Evolutionary conservation across 225 moss, liverwort and hornwort species (phyloP).

Genomic region (Polytrichum formosum): DNA sequence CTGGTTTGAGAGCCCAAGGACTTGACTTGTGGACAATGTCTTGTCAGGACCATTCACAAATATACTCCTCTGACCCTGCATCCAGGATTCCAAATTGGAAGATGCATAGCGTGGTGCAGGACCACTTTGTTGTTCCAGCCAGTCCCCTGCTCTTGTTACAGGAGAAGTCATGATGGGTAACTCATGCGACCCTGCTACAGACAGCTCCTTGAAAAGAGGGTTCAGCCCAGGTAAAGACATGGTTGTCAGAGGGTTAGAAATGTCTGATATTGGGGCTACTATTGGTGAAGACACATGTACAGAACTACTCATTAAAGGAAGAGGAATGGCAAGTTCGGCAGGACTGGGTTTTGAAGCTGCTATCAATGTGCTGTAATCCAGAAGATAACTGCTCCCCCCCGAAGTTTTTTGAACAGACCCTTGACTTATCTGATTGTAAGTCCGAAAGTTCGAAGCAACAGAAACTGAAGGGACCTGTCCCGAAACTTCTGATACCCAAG

Average conservation of each 20-base stretch:
- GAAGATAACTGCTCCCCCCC: constrained; percentile 26
- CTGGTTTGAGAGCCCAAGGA: constrained; percentile 67
- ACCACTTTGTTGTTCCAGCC: constrained; percentile 63
- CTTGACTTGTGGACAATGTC: constrained; percentile 38
- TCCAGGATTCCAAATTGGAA: constrained; percentile 41
- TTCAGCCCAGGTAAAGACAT: constrained; percentile 28
- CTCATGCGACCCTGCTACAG: constrained; percentile 32
- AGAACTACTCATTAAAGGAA: constrained; percentile 21
- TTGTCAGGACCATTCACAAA: constrained; percentile 70
- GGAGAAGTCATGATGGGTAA: constrained; percentile 33
- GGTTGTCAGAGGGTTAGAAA: constrained; percentile 28
- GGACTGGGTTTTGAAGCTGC: constrained; percentile 32
- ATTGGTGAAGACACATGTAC: constrained; percentile 19
- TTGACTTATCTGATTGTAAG: constrained; percentile 26
- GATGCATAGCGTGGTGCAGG: constrained; percentile 34
- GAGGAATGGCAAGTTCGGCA: constrained; percentile 43
- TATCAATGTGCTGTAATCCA: constrained; percentile 21
- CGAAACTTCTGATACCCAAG: constrained; percentile 37
- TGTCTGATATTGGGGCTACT: constrained; percentile 21
- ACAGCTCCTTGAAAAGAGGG: constrained; percentile 22
- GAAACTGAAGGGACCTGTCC: constrained; percentile 27
- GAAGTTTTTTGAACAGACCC: constrained; percentile 32
- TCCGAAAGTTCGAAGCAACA: constrained; percentile 33
- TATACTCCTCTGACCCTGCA: constrained; percentile 50
- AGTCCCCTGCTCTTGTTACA: constrained; percentile 60